phyloP scores from a whole-genome alignment of 75 land plant species.

The Adiantum capillusveneris region DNA sequence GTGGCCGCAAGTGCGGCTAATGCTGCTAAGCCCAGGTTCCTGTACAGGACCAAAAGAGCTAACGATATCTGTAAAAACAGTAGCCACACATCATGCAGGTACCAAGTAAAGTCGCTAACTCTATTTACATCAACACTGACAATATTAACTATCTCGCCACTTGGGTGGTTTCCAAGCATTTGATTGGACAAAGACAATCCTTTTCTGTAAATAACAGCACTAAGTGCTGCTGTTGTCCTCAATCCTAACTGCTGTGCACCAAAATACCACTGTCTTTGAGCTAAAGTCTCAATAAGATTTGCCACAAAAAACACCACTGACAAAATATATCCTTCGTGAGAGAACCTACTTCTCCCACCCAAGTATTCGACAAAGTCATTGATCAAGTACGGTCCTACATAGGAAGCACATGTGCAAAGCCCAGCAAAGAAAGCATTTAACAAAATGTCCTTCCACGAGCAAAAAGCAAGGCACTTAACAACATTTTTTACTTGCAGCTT shows the following conservation, averaged over 20 bases:
- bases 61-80: slow-evolving; percentile 48
- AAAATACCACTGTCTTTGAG: slow-evolving; percentile 57
- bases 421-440: slow-evolving; percentile 60
- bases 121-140: slow-evolving; percentile 59
- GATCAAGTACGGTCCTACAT: slow-evolving; percentile 83
- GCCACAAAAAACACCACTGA: slow-evolving; percentile 41
- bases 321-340: slow-evolving; percentile 39
- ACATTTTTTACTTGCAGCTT: slow-evolving; percentile 25
- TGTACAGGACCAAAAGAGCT: slow-evolving; percentile 51
- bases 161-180: slow-evolving; percentile 20
- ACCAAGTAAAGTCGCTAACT: slow-evolving; percentile 44
- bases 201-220: slow-evolving; percentile 46
- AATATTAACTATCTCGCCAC: slow-evolving; percentile 48
- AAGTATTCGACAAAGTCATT: slow-evolving; percentile 74
- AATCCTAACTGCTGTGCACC: slow-evolving; percentile 39
- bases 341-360: slow-evolving; percentile 19
- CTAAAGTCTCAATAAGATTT: slow-evolving; percentile 37
- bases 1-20: slow-evolving; percentile 40
- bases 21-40: slow-evolving; percentile 47
- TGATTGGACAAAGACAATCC: slow-evolving; percentile 37
- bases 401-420: slow-evolving; percentile 40
- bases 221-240: slow-evolving; percentile 38
- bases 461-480: slow-evolving; percentile 35
- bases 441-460: slow-evolving; percentile 50
- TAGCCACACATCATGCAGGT: slow-evolving; percentile 54